A percentile compares a stretch with the other conserved stretches of the same genome.
These are phyloP conservation scores for Tetraselmis chui DNA, from an alignment of 139 green algal genomes.

Conservation along the genomic window DNA sequence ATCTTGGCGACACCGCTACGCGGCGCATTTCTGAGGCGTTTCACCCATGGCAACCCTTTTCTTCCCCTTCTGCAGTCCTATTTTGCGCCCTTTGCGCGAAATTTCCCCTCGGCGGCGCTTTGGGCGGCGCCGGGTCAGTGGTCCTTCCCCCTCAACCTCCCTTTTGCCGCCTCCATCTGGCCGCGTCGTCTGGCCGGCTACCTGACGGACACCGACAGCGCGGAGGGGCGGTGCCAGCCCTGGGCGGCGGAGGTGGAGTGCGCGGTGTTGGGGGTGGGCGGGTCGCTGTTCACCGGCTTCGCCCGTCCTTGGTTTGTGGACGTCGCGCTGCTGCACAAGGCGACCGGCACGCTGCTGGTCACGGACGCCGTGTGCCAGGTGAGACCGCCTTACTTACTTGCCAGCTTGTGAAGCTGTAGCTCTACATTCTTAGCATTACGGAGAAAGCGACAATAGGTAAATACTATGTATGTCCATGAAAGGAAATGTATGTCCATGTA, in stretches of 20 bases:
- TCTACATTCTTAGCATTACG: too few species aligned
- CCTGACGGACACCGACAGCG: not conserved
- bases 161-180: not conserved
- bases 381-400: too few species aligned
- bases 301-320: not conserved
- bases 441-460: too few species aligned
- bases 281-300: not conserved
- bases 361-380: slow-evolving; percentile 14
- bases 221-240: not conserved
- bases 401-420: too few species aligned
- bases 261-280: not conserved
- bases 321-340: slow-evolving; percentile 20
- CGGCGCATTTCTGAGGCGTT: too few species aligned
- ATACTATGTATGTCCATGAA: too few species aligned
- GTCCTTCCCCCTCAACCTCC: slow-evolving; percentile 29
- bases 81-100: slow-evolving; percentile 12
- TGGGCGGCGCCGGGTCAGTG: slow-evolving; percentile 27
- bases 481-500: too few species aligned
- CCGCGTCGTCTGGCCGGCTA: not conserved
- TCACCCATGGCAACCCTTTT: too few species aligned
- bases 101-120: slow-evolving; percentile 21
- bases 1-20: too few species aligned
- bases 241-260: not conserved
- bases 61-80: slow-evolving; percentile 13
- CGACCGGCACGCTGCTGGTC: slow-evolving; percentile 25